Percentiles rank a stretch among this genome's conserved stretches.
Evolutionary conservation across 164 flowering plant species (phyloP).

Genomic region (Annona cherimola): DNA sequence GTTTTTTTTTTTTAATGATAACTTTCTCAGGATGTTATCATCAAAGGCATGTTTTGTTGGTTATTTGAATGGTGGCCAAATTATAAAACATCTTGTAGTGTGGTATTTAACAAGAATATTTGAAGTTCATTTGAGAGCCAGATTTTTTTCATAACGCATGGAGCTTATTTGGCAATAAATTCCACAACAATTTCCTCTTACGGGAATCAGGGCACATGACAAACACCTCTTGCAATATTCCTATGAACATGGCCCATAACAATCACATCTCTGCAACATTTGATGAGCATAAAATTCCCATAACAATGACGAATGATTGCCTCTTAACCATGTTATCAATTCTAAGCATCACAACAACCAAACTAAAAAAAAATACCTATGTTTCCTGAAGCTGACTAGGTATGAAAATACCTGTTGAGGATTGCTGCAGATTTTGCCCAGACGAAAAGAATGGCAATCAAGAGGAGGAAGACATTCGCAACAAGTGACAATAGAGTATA

Average conservation of each 20-base stretch:
- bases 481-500: slow-evolving; percentile 69
- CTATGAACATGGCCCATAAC: not conserved
- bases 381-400: not conserved
- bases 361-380: not conserved
- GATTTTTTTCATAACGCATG: not conserved
- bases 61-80: not conserved
- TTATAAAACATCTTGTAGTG: not conserved
- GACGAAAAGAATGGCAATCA: slow-evolving; percentile 62
- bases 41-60: no score
- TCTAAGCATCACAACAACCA: not conserved
- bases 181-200: not conserved
- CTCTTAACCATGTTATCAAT: not conserved
- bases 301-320: not conserved
- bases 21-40: no score
- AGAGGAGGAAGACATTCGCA: slow-evolving; percentile 74
- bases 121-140: not conserved
- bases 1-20: no score
- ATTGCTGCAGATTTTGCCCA: slow-evolving; percentile 94
- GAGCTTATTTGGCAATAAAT: not conserved
- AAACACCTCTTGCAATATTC: not conserved
- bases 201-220: no score
- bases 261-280: not conserved
- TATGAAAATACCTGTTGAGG: slow-evolving; percentile 53
- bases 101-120: not conserved
- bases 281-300: not conserved